phyloP scores from a whole-genome alignment of 148 eudicot species.

The Rhododendron molle region DNA sequence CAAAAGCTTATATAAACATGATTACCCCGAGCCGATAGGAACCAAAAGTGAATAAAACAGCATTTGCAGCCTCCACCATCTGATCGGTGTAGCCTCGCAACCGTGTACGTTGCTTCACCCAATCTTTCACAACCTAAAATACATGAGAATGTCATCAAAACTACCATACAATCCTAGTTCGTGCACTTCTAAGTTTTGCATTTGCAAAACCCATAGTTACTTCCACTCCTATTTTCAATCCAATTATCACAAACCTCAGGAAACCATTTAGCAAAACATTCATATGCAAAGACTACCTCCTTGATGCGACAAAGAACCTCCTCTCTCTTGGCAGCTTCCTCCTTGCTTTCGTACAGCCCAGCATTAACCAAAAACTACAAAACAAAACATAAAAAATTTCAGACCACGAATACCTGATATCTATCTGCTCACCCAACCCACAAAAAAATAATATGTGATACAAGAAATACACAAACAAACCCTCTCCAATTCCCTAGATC shows the following conservation, averaged over 20 bases:
- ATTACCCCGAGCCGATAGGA: constrained; percentile 89
- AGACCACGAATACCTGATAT: neutral
- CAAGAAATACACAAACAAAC: neutral
- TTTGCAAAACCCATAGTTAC: neutral
- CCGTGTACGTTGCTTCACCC: constrained; percentile 85
- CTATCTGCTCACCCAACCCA: neutral
- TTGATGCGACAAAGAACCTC: constrained; percentile 61
- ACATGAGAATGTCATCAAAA: neutral
- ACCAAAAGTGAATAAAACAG: constrained; percentile 81
- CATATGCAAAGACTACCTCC: constrained; percentile 34
- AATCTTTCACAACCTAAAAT: constrained; percentile 67
- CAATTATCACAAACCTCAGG: neutral
- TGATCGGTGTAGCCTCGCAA: constrained; percentile 78
- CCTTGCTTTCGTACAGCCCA: constrained; percentile 63
- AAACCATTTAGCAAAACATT: neutral
- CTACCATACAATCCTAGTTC: neutral
- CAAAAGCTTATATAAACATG: neutral
- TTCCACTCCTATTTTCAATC: neutral
- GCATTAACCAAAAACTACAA: constrained; percentile 60
- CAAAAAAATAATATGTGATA: neutral
- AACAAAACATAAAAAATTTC: neutral
- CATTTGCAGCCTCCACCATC: constrained; percentile 92
- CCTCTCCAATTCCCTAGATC: neutral
- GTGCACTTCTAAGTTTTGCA: neutral
- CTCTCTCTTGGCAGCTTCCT: constrained; percentile 59